phyloP scores from a whole-genome alignment of 768 basidiomycete species.

The Mycena indigotica region DNA sequence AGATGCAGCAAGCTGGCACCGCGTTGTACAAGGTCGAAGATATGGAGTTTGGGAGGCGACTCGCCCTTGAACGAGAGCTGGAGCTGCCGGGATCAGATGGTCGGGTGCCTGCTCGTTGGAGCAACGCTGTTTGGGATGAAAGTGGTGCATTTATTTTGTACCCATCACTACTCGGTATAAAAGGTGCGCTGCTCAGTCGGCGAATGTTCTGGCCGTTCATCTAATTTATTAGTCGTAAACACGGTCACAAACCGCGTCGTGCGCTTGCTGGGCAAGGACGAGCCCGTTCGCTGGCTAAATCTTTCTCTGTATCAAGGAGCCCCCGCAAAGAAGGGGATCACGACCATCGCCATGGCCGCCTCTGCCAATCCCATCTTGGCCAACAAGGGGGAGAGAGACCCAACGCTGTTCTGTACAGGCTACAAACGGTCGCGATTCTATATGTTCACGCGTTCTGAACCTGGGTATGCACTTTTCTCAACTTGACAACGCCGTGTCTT shows the following conservation, averaged over 20 bases:
- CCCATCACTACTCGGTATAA: slow-evolving; percentile 91
- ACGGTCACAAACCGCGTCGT: slow-evolving; percentile 91
- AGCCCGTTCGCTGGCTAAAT: slow-evolving; percentile 88
- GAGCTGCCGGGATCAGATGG: slow-evolving; percentile 81
- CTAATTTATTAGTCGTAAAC: slow-evolving; percentile 73
- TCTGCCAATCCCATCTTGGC: slow-evolving; percentile 94
- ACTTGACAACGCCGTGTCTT: too few species aligned
- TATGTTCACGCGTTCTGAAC: slow-evolving; percentile 87
- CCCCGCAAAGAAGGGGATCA: slow-evolving; percentile 79
- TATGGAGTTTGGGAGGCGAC: slow-evolving; percentile 98
- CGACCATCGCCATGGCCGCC: slow-evolving; percentile 91
- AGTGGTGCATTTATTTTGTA: slow-evolving; percentile 94
- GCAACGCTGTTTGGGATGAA: slow-evolving; percentile 96
- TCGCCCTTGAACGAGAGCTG: slow-evolving; percentile 89
- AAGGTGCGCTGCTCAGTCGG: slow-evolving; percentile 56
- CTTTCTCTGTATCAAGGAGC: slow-evolving; percentile 91
- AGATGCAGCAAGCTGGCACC: slow-evolving; percentile 99
- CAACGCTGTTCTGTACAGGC: slow-evolving; percentile 89
- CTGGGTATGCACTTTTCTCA: slow-evolving; percentile 58
- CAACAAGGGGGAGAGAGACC: slow-evolving; percentile 81
- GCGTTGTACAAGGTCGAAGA: slow-evolving; percentile 91
- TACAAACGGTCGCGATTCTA: slow-evolving; percentile 94
- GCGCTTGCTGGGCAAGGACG: slow-evolving; percentile 89
- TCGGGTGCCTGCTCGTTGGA: slow-evolving; percentile 72
- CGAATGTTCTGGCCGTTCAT: background rate